Evolutionary conservation across 2,329 filamentous ascomycete genomes (phyloP).

Genomic region (Cyphellophora europaea): DNA sequence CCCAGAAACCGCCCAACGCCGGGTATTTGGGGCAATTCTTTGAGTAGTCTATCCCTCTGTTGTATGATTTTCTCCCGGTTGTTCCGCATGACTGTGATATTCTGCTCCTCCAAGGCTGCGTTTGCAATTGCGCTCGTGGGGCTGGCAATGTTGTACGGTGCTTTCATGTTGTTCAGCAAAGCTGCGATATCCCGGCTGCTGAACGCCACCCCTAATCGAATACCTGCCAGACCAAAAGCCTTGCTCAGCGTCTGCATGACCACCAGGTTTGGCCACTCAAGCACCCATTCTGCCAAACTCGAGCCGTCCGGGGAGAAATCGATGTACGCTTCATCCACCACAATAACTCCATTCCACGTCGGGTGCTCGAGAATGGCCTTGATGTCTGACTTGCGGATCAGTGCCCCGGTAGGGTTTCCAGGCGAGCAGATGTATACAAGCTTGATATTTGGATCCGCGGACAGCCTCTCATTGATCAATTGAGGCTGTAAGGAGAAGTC

Average conservation of each 20-base stretch:
- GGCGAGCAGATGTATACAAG: conserved; percentile 88
- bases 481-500: conserved; percentile 65
- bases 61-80: conserved; percentile 61
- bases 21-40: conserved; percentile 61
- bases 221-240: conserved; percentile 90
- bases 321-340: conserved; percentile 93
- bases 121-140: conserved; percentile 75
- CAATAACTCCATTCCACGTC: conserved; percentile 88
- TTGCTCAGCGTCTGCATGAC: conserved; percentile 99
- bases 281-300: conserved; percentile 83
- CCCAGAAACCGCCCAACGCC: conserved; percentile 77
- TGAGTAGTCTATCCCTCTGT: conserved; percentile 69
- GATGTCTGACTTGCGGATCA: conserved; percentile 69
- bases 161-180: conserved; percentile 85
- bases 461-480: conserved; percentile 58
- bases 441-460: conserved; percentile 62
- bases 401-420: conserved; percentile 80
- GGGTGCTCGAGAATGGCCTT: conserved; percentile 68
- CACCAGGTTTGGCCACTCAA: conserved; percentile 87
- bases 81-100: conserved; percentile 61
- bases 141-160: conserved; percentile 89
- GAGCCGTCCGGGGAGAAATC: conserved; percentile 76
- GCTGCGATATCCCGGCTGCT: conserved; percentile 62
- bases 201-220: conserved; percentile 81
- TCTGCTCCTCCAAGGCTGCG: conserved; percentile 58